Evolutionary conservation across 768 basidiomycete genomes (phyloP).

Genomic region (Rhizopogon roseolus): DNA sequence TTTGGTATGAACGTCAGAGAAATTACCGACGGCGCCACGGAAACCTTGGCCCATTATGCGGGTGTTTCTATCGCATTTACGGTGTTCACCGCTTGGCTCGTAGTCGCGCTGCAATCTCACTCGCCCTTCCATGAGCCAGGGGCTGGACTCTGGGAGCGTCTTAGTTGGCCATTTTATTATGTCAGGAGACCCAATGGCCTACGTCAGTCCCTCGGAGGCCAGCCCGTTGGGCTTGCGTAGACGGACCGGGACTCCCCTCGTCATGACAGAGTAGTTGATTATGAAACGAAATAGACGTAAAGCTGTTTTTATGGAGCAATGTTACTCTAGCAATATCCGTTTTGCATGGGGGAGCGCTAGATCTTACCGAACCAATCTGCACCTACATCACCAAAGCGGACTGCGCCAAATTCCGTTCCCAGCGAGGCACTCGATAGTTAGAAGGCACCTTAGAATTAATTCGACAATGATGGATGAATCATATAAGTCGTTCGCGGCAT

Average conservation of each 20-base stretch:
- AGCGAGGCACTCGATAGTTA: too few species aligned
- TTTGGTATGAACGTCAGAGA: conserved; percentile 9
- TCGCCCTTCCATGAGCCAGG: conserved; percentile 7
- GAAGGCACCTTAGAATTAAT: too few species aligned
- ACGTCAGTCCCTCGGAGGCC: background rate
- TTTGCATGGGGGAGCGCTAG: too few species aligned
- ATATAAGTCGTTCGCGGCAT: too few species aligned
- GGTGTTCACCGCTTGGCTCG: conserved; percentile 43
- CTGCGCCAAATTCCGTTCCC: too few species aligned
- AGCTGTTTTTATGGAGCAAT: background rate
- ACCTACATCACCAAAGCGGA: too few species aligned
- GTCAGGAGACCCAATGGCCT: background rate
- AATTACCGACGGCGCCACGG: conserved; percentile 16
- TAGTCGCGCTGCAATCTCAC: conserved; percentile 44
- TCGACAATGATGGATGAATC: too few species aligned
- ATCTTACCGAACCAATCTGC: too few species aligned
- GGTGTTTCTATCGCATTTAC: conserved; percentile 40
- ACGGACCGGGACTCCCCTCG: too few species aligned
- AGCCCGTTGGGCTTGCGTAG: background rate
- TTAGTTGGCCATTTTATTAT: conserved; percentile 19
- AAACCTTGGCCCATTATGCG: conserved; percentile 31
- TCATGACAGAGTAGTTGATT: too few species aligned
- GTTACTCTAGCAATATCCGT: too few species aligned
- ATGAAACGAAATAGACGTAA: background rate
- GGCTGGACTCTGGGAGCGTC: conserved; percentile 8